phyloP scores from a whole-genome alignment of 805 yeast species.

The Yarrowia sp. region DNA sequence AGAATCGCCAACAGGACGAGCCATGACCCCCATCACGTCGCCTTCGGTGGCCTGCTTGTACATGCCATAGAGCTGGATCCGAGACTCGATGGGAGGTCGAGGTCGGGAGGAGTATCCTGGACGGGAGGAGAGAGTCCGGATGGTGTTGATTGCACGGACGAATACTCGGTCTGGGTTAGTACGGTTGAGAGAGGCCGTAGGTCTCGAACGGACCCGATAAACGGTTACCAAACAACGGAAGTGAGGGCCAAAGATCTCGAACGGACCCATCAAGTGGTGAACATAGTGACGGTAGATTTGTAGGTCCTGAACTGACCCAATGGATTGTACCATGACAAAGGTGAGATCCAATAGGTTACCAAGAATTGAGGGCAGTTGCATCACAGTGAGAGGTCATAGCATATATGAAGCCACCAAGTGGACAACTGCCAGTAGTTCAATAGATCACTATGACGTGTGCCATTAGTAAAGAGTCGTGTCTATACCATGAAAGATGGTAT shows the following conservation, averaged over 20 bases:
- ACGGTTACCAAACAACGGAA: neutral
- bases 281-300: no score
- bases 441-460: no score
- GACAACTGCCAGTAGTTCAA: no score
- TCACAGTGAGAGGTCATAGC: no score
- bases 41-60: constrained; percentile 93
- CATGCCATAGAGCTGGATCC: constrained; percentile 76
- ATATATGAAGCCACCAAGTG: no score
- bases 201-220: neutral
- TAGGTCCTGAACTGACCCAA: no score
- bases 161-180: constrained; percentile 68
- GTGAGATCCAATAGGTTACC: no score
- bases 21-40: constrained; percentile 71
- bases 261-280: no score
- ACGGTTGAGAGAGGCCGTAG: neutral
- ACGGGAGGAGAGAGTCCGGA: constrained; percentile 71
- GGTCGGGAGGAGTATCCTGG: constrained; percentile 69
- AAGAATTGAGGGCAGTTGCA: no score
- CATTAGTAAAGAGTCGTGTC: no score
- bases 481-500: no score
- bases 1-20: constrained; percentile 65
- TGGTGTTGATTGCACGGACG: constrained; percentile 81
- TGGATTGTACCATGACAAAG: no score
- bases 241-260: neutral
- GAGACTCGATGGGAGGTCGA: constrained; percentile 74